Base-by-base conservation (phyloP, 1,284 basidiomycete species). In the Phellinidium pouzarii region DNA sequence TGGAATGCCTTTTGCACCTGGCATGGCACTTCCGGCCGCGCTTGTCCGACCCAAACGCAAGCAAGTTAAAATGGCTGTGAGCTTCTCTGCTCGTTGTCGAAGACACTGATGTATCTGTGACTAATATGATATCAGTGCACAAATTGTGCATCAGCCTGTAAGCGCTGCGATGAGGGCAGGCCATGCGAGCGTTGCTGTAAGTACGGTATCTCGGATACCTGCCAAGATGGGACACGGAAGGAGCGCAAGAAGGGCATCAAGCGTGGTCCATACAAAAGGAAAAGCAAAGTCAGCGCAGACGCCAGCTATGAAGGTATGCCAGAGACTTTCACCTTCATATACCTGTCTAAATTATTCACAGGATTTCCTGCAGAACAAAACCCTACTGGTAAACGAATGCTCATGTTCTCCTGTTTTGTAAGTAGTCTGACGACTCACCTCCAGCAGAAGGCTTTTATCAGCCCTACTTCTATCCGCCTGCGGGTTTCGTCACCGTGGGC, bases 21-120 rank as follows among this genome's bases (percentile, higher is more conserved):
- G 79, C 79, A 58, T 42, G 70, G 62, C 57, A 11, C 46, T 48
- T 53, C 54, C 53, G 50, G 54, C 52, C 9, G 47, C 45, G 41
- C 43, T 46, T 27, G 42, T 51, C 41, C 73, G 71, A 48, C 71
- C 81, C 1, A 92, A 92, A 67, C 83, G 89, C 54, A 88, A 82
- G 63, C 90, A 92, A 66, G 89, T 92, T 54, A 92, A 92, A 72
- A 91, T 90, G 80, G 89, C 89, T 53, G 84, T 87, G 64, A 69
- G 83, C 71, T 37, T 40, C 47, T 48, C 50, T 53, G 19, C 3
- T 47, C 52, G 49, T 42, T 48, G 48, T 54, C 34, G n/a, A n/a
- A n/a, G n/a, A 46, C 59, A 12, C 43, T 46, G 40, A 23, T 44
- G 27, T 12, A 23, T 44, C 37, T 29, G 46, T 25, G 42, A 19